Percentiles rank a stretch among this genome's conserved stretches.
phyloP scores from a whole-genome alignment of 768 basidiomycete genomes.

The Lenzites betulinus region DNA sequence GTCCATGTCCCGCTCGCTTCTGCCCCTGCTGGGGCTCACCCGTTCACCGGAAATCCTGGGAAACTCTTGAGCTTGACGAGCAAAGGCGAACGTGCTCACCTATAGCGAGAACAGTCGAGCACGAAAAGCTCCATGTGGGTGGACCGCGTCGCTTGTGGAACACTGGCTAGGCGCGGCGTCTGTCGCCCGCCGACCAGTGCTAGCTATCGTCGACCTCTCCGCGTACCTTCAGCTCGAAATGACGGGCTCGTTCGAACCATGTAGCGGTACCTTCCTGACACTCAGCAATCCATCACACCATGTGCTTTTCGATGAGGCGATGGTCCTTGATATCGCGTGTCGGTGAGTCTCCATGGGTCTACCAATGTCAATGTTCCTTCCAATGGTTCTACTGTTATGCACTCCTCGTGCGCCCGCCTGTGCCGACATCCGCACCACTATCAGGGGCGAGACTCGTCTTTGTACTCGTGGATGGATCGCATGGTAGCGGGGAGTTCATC shows the following conservation, averaged over 20 bases:
- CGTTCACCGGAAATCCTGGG: not conserved
- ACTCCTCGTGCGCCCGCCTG: not conserved
- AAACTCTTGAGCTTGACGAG: not conserved
- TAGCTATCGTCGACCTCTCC: too few species aligned
- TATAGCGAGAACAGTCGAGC: not conserved
- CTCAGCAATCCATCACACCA: not conserved
- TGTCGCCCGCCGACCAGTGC: not conserved
- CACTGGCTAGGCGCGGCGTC: not conserved
- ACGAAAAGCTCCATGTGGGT: slow-evolving; percentile 1
- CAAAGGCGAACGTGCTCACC: not conserved
- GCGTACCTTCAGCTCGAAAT: not conserved
- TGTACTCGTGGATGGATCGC: not conserved
- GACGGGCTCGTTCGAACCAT: not conserved
- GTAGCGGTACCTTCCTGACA: not conserved
- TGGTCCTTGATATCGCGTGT: not conserved
- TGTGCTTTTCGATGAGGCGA: slow-evolving; percentile 4
- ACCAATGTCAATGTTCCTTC: too few species aligned
- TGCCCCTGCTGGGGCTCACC: not conserved
- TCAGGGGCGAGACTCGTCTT: not conserved
- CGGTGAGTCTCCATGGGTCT: not conserved
- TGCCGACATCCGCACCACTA: not conserved
- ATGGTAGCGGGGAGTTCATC: slow-evolving; percentile 1
- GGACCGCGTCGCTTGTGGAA: not conserved
- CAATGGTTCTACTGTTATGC: too few species aligned
- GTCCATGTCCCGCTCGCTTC: not conserved